Evolutionary conservation across 2,329 filamentous ascomycete genomes (phyloP).

Genomic region (Microsporum ferrugineum): DNA sequence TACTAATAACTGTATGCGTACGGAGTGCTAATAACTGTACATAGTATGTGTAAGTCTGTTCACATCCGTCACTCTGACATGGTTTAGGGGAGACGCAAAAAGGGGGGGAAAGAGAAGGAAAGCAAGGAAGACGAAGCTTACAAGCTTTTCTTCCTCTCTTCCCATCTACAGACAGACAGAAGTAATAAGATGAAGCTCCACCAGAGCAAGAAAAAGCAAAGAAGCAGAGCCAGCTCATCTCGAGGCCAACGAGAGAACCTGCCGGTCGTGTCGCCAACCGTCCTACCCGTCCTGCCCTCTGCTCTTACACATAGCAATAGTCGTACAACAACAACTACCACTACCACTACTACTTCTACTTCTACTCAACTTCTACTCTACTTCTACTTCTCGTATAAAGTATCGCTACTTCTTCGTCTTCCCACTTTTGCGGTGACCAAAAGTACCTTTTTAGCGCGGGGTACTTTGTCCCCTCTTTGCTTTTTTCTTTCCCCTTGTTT

Average conservation of each 20-base stretch:
- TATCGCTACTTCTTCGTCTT: neutral
- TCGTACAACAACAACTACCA: neutral
- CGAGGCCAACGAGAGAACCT: neutral
- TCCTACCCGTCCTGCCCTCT: neutral
- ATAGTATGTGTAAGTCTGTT: too few species aligned
- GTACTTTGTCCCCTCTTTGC: neutral
- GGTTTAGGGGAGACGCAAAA: neutral
- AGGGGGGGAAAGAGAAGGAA: neutral
- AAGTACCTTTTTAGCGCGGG: neutral
- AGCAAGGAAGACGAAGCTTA: neutral
- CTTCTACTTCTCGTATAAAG: neutral
- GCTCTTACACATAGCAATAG: neutral
- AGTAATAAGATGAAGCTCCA: too few species aligned
- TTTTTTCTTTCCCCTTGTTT: neutral
- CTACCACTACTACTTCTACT: neutral
- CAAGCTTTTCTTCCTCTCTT: too few species aligned
- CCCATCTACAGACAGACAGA: too few species aligned
- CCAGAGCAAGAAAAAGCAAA: too few species aligned
- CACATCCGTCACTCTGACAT: too few species aligned
- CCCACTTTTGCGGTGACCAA: neutral
- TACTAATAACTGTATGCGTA: too few species aligned
- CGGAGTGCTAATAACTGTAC: too few species aligned
- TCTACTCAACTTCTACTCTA: neutral
- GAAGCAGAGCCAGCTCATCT: neutral
- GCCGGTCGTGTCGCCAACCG: neutral